These are phyloP conservation scores for Penicillium sp. DNA, from an alignment of 2,329 filamentous ascomycete genomes.

Conservation along the genomic window DNA sequence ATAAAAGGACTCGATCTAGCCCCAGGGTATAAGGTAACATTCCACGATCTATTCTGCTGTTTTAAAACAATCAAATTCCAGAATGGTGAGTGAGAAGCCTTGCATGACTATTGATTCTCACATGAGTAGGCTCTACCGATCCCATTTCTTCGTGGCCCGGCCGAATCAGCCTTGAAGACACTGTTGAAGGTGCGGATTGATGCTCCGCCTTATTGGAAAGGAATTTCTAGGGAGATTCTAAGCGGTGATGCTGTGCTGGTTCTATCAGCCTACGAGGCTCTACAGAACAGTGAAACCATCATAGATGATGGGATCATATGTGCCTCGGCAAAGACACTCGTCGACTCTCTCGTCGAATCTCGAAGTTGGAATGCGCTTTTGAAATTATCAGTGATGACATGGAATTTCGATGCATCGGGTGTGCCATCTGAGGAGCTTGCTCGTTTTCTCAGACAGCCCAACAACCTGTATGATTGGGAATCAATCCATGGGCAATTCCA, in stretches of 20 bases:
- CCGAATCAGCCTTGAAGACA: conserved; percentile 7
- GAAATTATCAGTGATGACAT: conserved; percentile 1
- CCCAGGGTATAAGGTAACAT: not conserved
- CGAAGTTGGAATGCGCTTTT: conserved; percentile 1
- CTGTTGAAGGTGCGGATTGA: conserved; percentile 7
- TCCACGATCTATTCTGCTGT: not conserved
- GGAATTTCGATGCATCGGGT: conserved; percentile 1
- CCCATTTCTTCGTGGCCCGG: conserved; percentile 4
- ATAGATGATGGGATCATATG: conserved; percentile 1
- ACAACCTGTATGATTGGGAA: not conserved
- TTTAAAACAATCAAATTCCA: not conserved
- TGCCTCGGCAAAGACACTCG: not conserved
- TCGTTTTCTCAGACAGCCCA: conserved; percentile 1
- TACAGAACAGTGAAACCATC: conserved; percentile 1
- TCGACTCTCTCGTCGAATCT: conserved; percentile 1
- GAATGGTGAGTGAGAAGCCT: conserved; percentile 6
- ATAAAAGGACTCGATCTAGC: not conserved
- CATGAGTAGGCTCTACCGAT: conserved; percentile 6
- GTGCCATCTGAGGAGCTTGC: not conserved
- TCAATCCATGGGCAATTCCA: not conserved
- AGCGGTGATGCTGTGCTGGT: conserved; percentile 3
- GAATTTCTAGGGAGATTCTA: conserved; percentile 3
- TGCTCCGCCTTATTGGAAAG: conserved; percentile 4
- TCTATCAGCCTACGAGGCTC: conserved; percentile 6
- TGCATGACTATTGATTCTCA: conserved; percentile 6